These are phyloP conservation scores for Abelmoschus esculentus DNA, from an alignment of 345 rosid species.

Conservation along the genomic window DNA sequence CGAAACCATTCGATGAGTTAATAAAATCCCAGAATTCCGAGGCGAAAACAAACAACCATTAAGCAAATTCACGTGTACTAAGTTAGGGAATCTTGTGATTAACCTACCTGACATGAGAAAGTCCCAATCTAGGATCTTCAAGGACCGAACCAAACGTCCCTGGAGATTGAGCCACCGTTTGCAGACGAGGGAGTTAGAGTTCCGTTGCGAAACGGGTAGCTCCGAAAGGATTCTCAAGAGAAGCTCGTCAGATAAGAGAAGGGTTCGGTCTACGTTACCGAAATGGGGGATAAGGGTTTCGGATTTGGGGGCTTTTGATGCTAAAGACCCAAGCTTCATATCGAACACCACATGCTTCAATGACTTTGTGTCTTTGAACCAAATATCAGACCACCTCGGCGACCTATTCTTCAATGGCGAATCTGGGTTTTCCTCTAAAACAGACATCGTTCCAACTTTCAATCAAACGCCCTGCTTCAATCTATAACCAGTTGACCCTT, in stretches of 20 bases:
- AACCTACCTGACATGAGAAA: slow-evolving; percentile 63
- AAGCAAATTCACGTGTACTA: slow-evolving; percentile 51
- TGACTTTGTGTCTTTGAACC: slow-evolving; percentile 44
- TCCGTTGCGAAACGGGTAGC: slow-evolving; percentile 48
- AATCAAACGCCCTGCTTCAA: neutral
- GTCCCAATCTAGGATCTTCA: slow-evolving; percentile 66
- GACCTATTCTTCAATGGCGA: slow-evolving; percentile 41
- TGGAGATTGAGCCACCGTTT: slow-evolving; percentile 79
- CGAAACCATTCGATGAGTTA: slow-evolving; percentile 39
- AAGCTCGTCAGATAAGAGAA: slow-evolving; percentile 58
- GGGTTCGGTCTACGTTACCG: slow-evolving; percentile 52
- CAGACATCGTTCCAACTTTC: slow-evolving; percentile 35
- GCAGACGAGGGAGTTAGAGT: slow-evolving; percentile 56
- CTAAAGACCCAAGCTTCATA: slow-evolving; percentile 46
- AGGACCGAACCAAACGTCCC: slow-evolving; percentile 61
- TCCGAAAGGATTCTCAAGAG: slow-evolving; percentile 57
- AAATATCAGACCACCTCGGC: slow-evolving; percentile 52
- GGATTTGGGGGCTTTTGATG: slow-evolving; percentile 33
- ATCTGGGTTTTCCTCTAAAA: slow-evolving; percentile 33
- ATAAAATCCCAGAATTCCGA: slow-evolving; percentile 47
- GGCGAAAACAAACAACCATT: slow-evolving; percentile 45
- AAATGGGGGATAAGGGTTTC: slow-evolving; percentile 43
- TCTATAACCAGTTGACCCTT: too few relatives aligned
- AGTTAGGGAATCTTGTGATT: slow-evolving; percentile 58
- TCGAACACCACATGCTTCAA: slow-evolving; percentile 47